phyloP scores from a whole-genome alignment of 495 filamentous ascomycete species.

The Darksidea phi region DNA sequence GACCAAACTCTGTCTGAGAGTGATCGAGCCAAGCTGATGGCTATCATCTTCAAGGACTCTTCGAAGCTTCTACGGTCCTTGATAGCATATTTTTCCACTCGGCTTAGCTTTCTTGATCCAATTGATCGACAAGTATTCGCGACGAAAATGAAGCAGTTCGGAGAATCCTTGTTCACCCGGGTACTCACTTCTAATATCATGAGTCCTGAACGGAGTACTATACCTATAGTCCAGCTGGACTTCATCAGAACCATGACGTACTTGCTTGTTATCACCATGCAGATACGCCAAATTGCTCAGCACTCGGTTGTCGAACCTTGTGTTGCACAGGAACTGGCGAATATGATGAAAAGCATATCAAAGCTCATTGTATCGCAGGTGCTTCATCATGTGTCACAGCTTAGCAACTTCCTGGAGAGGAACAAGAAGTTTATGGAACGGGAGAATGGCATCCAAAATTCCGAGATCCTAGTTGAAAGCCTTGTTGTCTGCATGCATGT shows the following conservation, averaged over 20 bases:
- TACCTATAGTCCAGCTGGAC: background rate
- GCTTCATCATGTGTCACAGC: constrained; percentile 20
- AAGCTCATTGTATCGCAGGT: constrained; percentile 19
- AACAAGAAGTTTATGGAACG: constrained; percentile 54
- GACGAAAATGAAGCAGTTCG: constrained; percentile 19
- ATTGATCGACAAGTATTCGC: constrained; percentile 41
- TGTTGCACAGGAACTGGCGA: background rate
- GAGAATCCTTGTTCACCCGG: constrained; percentile 9
- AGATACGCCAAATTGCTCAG: constrained; percentile 28
- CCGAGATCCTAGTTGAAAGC: constrained; percentile 58
- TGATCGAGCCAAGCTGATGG: background rate
- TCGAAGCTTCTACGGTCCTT: constrained; percentile 39
- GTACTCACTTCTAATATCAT: background rate
- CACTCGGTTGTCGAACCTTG: constrained; percentile 27
- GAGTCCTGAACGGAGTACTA: background rate
- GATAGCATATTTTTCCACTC: constrained; percentile 52
- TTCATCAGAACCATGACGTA: constrained; percentile 18
- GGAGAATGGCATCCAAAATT: constrained; percentile 65
- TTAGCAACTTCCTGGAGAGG: constrained; percentile 64
- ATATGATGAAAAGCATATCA: constrained; percentile 14
- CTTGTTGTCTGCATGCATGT: constrained; percentile 67
- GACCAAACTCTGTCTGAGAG: background rate
- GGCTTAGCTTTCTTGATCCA: constrained; percentile 55
- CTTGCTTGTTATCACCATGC: constrained; percentile 34
- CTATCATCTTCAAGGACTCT: background rate